These are phyloP conservation scores for Ruellia speciosa DNA, from an alignment of 305 asterid genomes.

Conservation along the genomic window DNA sequence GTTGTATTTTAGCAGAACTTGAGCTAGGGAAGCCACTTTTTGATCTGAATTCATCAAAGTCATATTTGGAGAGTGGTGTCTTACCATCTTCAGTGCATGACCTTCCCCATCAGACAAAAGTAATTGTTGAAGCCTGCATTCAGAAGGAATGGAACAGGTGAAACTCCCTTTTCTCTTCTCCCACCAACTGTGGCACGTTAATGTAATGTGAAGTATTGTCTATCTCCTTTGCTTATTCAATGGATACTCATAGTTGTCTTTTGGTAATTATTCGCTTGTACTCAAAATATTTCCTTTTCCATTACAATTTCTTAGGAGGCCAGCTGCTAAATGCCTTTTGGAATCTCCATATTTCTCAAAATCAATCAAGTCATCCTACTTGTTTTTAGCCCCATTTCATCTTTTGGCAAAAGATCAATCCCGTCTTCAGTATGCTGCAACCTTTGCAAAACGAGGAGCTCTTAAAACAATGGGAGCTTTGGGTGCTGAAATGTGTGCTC, in stretches of 20 bases:
- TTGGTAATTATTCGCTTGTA: slow-evolving; percentile 13
- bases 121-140: slow-evolving; percentile 75
- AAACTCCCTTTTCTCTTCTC: slow-evolving; percentile 17
- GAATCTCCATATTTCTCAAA: slow-evolving; percentile 82
- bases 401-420: slow-evolving; percentile 73
- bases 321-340: slow-evolving; percentile 79
- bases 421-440: slow-evolving; percentile 81
- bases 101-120: slow-evolving; percentile 56
- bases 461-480: slow-evolving; percentile 71
- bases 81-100: slow-evolving; percentile 60
- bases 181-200: background rate
- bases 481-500: slow-evolving; percentile 89
- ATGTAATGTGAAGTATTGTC: slow-evolving; percentile 18
- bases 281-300: slow-evolving; percentile 23
- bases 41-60: slow-evolving; percentile 46
- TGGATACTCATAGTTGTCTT: slow-evolving; percentile 8
- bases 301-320: slow-evolving; percentile 58
- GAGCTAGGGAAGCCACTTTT: slow-evolving; percentile 76
- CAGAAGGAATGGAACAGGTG: slow-evolving; percentile 82
- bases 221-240: slow-evolving; percentile 7
- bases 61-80: slow-evolving; percentile 60
- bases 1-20: slow-evolving; percentile 91
- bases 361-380: slow-evolving; percentile 72
- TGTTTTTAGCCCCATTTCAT: slow-evolving; percentile 83
- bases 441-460: slow-evolving; percentile 74